A percentile compares a stretch with the other conserved stretches of the same genome.
Conservation (phyloP, 2,329 filamentous ascomycete species). For the Bipolaris victoriae region DNA sequence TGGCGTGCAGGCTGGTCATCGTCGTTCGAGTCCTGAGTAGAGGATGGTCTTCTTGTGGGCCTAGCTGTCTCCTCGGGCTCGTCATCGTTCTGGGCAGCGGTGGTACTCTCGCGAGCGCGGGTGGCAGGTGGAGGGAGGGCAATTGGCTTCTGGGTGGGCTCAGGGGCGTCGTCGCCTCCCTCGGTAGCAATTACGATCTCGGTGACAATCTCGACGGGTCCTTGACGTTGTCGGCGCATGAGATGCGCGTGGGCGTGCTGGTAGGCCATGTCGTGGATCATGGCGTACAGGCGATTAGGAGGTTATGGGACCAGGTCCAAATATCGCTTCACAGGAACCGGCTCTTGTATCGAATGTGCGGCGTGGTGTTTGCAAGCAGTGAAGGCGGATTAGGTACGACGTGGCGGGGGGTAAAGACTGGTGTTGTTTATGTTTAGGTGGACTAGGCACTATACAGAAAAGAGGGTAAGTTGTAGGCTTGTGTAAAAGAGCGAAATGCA, state of each 20-base stretch:
- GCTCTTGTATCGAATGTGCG: slow-evolving; percentile 15
- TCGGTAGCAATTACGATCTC: slow-evolving; percentile 58
- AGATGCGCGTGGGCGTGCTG: slow-evolving; percentile 38
- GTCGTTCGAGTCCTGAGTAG: slow-evolving; percentile 19
- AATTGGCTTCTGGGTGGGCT: slow-evolving; percentile 15
- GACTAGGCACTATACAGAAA: slow-evolving; percentile 43
- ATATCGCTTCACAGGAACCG: slow-evolving; percentile 13
- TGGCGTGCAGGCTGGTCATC: background rate
- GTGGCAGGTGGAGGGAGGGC: slow-evolving; percentile 30
- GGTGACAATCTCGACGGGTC: slow-evolving; percentile 32
- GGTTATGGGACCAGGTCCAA: background rate
- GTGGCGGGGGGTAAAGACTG: slow-evolving; percentile 33
- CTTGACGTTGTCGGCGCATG: slow-evolving; percentile 37
- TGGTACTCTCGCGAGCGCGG: slow-evolving; percentile 22
- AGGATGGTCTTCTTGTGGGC: slow-evolving; percentile 27
- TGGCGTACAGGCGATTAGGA: slow-evolving; percentile 8
- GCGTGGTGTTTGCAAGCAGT: slow-evolving; percentile 32
- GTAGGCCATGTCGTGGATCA: slow-evolving; percentile 27
- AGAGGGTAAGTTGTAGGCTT: slow-evolving; percentile 32
- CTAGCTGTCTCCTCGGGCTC: slow-evolving; percentile 20
- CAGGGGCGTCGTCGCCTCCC: slow-evolving; percentile 56
- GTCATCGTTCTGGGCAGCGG: slow-evolving; percentile 20
- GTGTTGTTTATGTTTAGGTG: slow-evolving; percentile 25
- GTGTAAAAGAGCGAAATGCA: slow-evolving; percentile 41
- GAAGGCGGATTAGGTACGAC: slow-evolving; percentile 29